Evolutionary conservation across 1,284 basidiomycete genomes (phyloP).

Genomic region (Coniophora puteana): DNA sequence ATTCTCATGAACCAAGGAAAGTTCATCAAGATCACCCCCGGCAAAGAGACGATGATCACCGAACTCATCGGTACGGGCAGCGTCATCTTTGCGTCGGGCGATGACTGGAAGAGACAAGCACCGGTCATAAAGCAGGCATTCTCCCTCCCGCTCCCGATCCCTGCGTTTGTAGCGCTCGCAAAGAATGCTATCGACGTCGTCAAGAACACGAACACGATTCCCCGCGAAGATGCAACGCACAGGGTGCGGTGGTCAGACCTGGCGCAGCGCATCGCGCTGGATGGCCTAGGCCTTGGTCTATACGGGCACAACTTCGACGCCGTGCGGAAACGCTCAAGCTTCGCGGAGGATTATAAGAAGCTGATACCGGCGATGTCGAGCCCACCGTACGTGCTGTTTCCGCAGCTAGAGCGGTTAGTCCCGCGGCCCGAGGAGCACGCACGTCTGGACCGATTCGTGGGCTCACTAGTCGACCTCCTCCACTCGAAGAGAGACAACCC

Average conservation of each 20-base stretch:
- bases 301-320: constrained; percentile 32
- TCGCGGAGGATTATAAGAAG: constrained; percentile 25
- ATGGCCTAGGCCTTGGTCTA: constrained; percentile 26
- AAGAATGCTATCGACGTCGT: constrained; percentile 19
- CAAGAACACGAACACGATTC: constrained; percentile 13
- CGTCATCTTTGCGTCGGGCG: constrained; percentile 26
- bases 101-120: constrained; percentile 26
- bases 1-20: constrained; percentile 14
- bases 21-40: constrained; percentile 25
- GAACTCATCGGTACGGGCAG: constrained; percentile 25
- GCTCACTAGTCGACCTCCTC: constrained; percentile 19
- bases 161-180: constrained; percentile 20
- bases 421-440: constrained; percentile 19
- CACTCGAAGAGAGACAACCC: constrained; percentile 20
- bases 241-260: constrained; percentile 23
- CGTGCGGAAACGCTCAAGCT: constrained; percentile 23
- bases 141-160: constrained; percentile 20
- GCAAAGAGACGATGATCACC: constrained; percentile 24
- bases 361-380: constrained; percentile 27
- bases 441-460: constrained; percentile 22
- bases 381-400: constrained; percentile 26
- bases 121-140: constrained; percentile 23
- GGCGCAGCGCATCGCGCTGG: constrained; percentile 23
- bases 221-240: neutral
- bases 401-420: constrained; percentile 23